Evolutionary conservation across 2,329 filamentous ascomycete species (phyloP).

Genomic region (Bertia moriformis): DNA sequence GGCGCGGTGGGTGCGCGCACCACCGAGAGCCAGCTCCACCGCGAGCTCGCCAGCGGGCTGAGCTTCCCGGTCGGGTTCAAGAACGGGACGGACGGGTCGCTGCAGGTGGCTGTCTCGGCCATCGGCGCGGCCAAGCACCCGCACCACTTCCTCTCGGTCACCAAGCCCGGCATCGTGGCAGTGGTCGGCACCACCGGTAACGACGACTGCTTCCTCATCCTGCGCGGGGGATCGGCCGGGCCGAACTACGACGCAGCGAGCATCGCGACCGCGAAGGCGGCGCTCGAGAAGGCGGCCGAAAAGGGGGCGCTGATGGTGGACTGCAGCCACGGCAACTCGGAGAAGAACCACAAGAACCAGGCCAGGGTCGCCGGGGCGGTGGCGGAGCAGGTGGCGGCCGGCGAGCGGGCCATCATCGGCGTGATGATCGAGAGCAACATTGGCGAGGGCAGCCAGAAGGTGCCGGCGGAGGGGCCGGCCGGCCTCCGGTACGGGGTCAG

Average conservation of each 20-base stretch:
- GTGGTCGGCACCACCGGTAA: slow-evolving; percentile 92
- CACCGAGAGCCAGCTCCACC: slow-evolving; percentile 88
- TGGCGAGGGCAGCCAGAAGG: slow-evolving; percentile 86
- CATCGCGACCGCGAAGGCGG: slow-evolving; percentile 69
- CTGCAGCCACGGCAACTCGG: slow-evolving; percentile 90
- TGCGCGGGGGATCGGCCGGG: slow-evolving; percentile 80
- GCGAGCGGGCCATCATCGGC: slow-evolving; percentile 80
- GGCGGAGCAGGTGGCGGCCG: slow-evolving; percentile 70
- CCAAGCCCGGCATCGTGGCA: slow-evolving; percentile 86
- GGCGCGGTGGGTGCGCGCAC: slow-evolving; percentile 92
- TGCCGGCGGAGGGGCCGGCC: slow-evolving; percentile 69
- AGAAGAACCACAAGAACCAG: slow-evolving; percentile 95
- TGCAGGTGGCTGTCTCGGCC: slow-evolving; percentile 83
- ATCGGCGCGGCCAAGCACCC: slow-evolving; percentile 83
- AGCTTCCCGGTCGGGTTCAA: slow-evolving; percentile 99
- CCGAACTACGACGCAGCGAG: slow-evolving; percentile 85
- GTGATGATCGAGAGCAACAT: slow-evolving; percentile 99
- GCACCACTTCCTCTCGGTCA: slow-evolving; percentile 94
- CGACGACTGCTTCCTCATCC: slow-evolving; percentile 91
- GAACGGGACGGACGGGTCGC: slow-evolving; percentile 87
- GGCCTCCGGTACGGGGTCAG: slow-evolving; percentile 86
- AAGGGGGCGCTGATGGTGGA: slow-evolving; percentile 82
- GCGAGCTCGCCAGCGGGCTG: slow-evolving; percentile 82
- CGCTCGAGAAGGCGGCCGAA: slow-evolving; percentile 61
- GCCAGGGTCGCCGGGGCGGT: slow-evolving; percentile 74